Evolutionary conservation across 1,284 basidiomycete species (phyloP), one percentile per base, ranked within the genome.

Genomic region (Microbotryum saponariae): DNA sequence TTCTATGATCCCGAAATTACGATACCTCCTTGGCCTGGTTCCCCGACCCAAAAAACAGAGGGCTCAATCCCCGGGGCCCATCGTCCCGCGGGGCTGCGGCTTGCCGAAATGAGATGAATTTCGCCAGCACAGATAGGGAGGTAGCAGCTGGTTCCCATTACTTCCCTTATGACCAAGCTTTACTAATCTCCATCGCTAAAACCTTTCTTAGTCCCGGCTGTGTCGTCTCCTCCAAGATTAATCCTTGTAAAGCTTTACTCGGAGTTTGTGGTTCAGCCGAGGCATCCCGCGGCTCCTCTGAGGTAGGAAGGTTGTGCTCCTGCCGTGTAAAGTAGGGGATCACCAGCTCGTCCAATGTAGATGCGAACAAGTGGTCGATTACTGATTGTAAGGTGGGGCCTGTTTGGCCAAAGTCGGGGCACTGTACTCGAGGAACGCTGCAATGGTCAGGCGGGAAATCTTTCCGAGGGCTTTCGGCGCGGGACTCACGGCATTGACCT

Each of bases 381-480:
- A 67, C 58, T 45, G 85, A 86, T 6, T 82, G 82, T 50, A 97
- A 78, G 47, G 88, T 81, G n/a, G 84, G 80, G 1, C 94, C 96
- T 0, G 90, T 93, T 66, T 97, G 83, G 71, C 93, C 89, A 68
- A 97, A 97, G 59, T 97, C 94, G 3, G 94, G 94, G 70, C 96
- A 93, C 23, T 66, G 49, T 55, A 6, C 55, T 51, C 18, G 61
- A 50, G 46, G 60, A 51, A 1, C 58, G 33, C 25, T 27, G 54
- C 14, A 14, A 23, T 27, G 44, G 25, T 51, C 18, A 9, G 20
- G 8, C 21, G 16, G 50, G 48, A 18, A 21, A 33, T 21, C 46
- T 46, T 23, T 45, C 44, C 10, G 47, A 44, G 5, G 12, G 16
- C 18, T 31, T 29, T 10, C 6, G 14, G 52, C 23, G 20, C n/a